Evolutionary conservation across 306 rosid species (phyloP).

Genomic region (Cercis canadensis): DNA sequence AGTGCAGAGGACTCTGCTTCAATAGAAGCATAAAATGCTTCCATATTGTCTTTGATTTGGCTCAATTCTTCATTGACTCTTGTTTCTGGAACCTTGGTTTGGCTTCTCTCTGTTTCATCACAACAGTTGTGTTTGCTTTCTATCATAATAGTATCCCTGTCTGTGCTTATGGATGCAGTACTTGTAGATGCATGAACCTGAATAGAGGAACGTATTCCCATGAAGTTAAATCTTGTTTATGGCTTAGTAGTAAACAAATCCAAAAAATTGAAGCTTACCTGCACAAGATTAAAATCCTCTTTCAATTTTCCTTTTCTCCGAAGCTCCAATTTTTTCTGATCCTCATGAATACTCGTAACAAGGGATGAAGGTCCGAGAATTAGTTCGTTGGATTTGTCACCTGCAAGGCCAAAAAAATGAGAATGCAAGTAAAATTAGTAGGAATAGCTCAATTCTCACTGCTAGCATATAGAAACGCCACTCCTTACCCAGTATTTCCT

Average conservation of each 20-base stretch:
- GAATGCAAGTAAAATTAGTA: neutral
- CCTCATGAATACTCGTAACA: neutral
- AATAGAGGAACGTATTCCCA: neutral
- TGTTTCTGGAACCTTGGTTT: neutral
- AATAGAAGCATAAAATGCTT: slow-evolving; percentile 36
- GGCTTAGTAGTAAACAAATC: neutral
- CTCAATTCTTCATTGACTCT: neutral
- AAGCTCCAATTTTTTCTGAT: neutral
- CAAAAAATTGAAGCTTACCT: slow-evolving; percentile 9
- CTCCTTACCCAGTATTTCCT: neutral
- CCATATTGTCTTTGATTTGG: slow-evolving; percentile 28
- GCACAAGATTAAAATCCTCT: neutral
- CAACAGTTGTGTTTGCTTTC: neutral
- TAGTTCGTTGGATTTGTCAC: slow-evolving; percentile 4
- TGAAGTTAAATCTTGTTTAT: neutral
- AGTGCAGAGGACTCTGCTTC: slow-evolving; percentile 23
- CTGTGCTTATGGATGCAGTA: slow-evolving; percentile 9
- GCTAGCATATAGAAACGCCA: too few species aligned
- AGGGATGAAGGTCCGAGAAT: neutral
- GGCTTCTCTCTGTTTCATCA: too few species aligned
- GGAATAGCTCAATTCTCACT: too few species aligned
- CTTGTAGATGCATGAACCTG: slow-evolving; percentile 7
- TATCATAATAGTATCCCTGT: neutral
- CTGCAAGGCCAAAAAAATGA: slow-evolving; percentile 15
- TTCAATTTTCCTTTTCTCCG: neutral